Evolutionary conservation across 768 basidiomycete species (phyloP).

Genomic region (Daedalea quercina): DNA sequence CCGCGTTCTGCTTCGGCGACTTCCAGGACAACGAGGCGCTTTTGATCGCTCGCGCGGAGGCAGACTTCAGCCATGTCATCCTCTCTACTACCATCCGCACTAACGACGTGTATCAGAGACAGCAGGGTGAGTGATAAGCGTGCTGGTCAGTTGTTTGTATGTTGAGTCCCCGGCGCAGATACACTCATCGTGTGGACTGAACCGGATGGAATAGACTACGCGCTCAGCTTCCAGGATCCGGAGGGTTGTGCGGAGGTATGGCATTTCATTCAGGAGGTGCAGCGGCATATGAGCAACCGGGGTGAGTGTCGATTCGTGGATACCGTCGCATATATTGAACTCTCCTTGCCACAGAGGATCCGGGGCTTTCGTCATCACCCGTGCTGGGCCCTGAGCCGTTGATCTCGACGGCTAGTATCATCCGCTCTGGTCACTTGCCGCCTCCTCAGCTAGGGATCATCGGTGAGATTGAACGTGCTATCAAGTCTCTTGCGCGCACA

Average conservation of each 20-base stretch:
- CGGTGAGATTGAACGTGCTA: slow-evolving; percentile 69
- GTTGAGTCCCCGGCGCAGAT: slow-evolving; percentile 39
- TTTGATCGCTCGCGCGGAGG: slow-evolving; percentile 79
- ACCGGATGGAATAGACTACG: slow-evolving; percentile 89
- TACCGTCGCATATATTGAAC: neutral
- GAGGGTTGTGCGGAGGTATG: slow-evolving; percentile 96
- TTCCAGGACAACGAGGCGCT: slow-evolving; percentile 75
- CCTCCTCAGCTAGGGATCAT: slow-evolving; percentile 72
- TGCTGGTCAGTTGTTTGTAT: slow-evolving; percentile 8
- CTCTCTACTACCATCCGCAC: slow-evolving; percentile 76
- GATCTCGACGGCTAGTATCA: slow-evolving; percentile 55
- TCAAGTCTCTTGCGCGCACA: slow-evolving; percentile 71
- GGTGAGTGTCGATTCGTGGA: slow-evolving; percentile 34
- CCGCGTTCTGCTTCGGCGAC: slow-evolving; percentile 92
- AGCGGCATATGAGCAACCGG: slow-evolving; percentile 67
- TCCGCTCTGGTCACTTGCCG: slow-evolving; percentile 70
- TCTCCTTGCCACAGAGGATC: slow-evolving; percentile 35
- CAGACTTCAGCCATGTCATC: slow-evolving; percentile 63
- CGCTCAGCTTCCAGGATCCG: slow-evolving; percentile 93
- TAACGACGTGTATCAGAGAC: slow-evolving; percentile 80
- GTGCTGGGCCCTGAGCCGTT: slow-evolving; percentile 47
- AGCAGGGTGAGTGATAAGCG: slow-evolving; percentile 57
- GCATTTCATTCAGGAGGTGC: slow-evolving; percentile 93
- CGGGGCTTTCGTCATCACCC: slow-evolving; percentile 52
- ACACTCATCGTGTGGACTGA: slow-evolving; percentile 99